Percentiles rank a stretch among this genome's conserved stretches.
Conservation (phyloP, 345 rosid genomes). For the Hibiscus mutabilis region DNA sequence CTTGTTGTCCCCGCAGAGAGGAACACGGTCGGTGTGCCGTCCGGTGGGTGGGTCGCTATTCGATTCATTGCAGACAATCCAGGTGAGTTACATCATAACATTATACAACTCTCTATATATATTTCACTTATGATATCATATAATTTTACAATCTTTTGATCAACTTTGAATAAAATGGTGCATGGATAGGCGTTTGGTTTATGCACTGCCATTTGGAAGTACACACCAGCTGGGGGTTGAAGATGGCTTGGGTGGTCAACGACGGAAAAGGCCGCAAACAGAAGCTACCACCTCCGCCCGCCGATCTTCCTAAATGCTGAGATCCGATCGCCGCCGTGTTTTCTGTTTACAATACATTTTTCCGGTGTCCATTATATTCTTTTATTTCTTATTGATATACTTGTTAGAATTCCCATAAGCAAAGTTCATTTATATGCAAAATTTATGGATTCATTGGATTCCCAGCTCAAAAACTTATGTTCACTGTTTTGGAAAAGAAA, state of each 20-base stretch:
- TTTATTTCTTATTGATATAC: not conserved
- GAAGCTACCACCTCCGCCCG: slow-evolving; percentile 27
- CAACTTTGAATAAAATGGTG: not conserved
- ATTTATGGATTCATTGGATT: no score
- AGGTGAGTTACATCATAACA: slow-evolving; percentile 17
- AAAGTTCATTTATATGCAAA: not conserved
- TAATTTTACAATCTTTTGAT: not conserved
- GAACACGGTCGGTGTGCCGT: slow-evolving; percentile 21
- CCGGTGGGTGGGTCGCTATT: slow-evolving; percentile 29
- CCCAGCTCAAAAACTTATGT: not conserved
- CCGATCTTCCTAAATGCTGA: slow-evolving; percentile 24
- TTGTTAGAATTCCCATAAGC: not conserved
- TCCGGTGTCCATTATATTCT: not conserved
- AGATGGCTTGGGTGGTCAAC: slow-evolving; percentile 23
- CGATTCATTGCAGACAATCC: slow-evolving; percentile 25
- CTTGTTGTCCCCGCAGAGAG: slow-evolving; percentile 24
- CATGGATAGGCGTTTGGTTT: slow-evolving; percentile 21
- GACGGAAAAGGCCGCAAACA: slow-evolving; percentile 21
- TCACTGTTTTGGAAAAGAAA: not conserved
- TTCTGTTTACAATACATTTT: not conserved
- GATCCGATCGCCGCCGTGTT: not conserved
- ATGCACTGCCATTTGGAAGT: slow-evolving; percentile 28
- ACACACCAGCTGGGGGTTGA: slow-evolving; percentile 28
- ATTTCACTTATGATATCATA: not conserved
- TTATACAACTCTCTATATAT: no score